phyloP scores from a whole-genome alignment of 805 yeast species.

The Lipomyces anomalus region DNA sequence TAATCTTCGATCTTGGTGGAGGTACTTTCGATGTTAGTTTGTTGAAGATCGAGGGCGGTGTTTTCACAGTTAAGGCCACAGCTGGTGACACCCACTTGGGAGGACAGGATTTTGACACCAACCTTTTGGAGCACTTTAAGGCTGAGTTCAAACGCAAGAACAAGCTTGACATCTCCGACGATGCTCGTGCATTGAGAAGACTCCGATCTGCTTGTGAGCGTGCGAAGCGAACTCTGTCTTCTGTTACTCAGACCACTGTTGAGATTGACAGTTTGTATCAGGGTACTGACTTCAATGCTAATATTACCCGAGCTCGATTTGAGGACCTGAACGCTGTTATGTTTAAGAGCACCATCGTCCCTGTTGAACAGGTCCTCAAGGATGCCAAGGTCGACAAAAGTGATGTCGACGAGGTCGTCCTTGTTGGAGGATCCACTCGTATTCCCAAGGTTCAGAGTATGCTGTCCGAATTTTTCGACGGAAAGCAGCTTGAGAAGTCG shows the following conservation, averaged over 20 bases:
- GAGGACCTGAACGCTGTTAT: conserved; percentile 91
- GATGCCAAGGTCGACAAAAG: conserved; percentile 83
- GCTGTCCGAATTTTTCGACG: conserved; percentile 90
- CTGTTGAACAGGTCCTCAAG: conserved; percentile 92
- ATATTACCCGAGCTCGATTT: conserved; percentile 96
- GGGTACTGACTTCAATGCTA: conserved; percentile 92
- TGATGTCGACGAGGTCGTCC: conserved; percentile 86
- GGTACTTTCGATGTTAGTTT: conserved; percentile 97
- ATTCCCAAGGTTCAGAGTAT: conserved; percentile 96
- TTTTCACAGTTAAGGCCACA: conserved; percentile 93
- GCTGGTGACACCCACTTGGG: conserved; percentile 99
- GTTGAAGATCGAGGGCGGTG: conserved; percentile 90
- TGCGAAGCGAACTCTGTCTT: conserved; percentile 96
- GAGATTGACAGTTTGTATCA: conserved; percentile 93
- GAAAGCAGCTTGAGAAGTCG: conserved; percentile 93
- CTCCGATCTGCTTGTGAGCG: conserved; percentile 98
- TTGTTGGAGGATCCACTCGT: conserved; percentile 99
- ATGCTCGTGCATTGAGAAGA: conserved; percentile 96
- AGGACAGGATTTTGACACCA: conserved; percentile 98
- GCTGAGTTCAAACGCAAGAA: conserved; percentile 94
- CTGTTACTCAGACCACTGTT: conserved; percentile 91
- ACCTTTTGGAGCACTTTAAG: conserved; percentile 88
- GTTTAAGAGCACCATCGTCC: conserved; percentile 89
- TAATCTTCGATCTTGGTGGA: conserved; percentile 94
- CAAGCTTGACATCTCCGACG: conserved; percentile 80